Evolutionary conservation across 495 filamentous ascomycete species (phyloP).

Genomic region (Annulohypoxylon maeteangense): DNA sequence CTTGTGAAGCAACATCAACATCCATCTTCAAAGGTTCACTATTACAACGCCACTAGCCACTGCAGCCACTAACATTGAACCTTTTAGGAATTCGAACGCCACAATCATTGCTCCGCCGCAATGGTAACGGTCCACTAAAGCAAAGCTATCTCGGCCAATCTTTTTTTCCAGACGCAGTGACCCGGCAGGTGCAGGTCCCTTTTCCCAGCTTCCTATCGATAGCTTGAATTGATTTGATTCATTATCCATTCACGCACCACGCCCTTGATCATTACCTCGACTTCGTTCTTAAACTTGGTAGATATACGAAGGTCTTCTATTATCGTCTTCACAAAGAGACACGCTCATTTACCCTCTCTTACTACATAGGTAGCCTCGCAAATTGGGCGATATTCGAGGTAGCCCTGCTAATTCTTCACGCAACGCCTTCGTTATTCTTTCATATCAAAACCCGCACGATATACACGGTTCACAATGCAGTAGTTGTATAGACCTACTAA

Average conservation of each 20-base stretch:
- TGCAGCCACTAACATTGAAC: not conserved
- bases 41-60: not conserved
- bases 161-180: conserved; percentile 20
- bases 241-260: conserved; percentile 12
- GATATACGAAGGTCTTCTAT: not conserved
- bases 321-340: not conserved
- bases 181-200: conserved; percentile 1
- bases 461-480: conserved; percentile 27
- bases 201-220: conserved; percentile 20
- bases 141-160: conserved; percentile 26
- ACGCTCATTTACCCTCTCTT: not conserved
- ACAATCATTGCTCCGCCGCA: not conserved
- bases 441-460: not conserved
- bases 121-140: not conserved
- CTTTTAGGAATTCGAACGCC: not conserved
- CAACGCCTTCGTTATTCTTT: not conserved
- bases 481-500: conserved; percentile 9
- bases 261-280: conserved; percentile 21
- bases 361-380: not conserved
- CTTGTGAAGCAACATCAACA: not conserved
- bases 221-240: conserved; percentile 22
- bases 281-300: conserved; percentile 4
- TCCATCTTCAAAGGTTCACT: not conserved
- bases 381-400: not conserved
- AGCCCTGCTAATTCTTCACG: not conserved